Conservation (phyloP, 331 rosid genomes). For the Malus hybrid region DNA sequence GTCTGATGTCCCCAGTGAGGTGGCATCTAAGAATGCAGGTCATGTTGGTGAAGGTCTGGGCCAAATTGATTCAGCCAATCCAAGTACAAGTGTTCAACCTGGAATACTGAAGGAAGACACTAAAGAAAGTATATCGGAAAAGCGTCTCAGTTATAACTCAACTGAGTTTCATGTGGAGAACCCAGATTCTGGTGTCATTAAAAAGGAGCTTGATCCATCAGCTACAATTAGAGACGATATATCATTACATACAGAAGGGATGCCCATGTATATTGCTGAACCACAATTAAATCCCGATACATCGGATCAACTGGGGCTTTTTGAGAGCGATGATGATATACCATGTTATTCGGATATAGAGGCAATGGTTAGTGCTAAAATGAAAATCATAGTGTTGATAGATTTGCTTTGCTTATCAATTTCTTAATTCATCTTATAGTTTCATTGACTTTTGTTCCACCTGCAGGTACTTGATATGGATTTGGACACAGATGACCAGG, state of each 20-base stretch:
- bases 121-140: slow-evolving; percentile 18
- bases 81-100: slow-evolving; percentile 22
- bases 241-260: slow-evolving; percentile 30
- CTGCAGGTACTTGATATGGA: slow-evolving; percentile 95
- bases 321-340: slow-evolving; percentile 76
- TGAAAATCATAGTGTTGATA: slow-evolving; percentile 6
- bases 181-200: slow-evolving; percentile 31
- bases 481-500: slow-evolving; percentile 78
- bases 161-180: slow-evolving; percentile 30
- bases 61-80: slow-evolving; percentile 28
- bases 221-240: slow-evolving; percentile 36
- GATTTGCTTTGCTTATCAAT: neutral
- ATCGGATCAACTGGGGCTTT: slow-evolving; percentile 41
- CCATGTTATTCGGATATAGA: slow-evolving; percentile 88
- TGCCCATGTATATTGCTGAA: slow-evolving; percentile 29
- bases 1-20: slow-evolving; percentile 26
- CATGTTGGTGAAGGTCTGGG: slow-evolving; percentile 24
- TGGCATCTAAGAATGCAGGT: slow-evolving; percentile 31
- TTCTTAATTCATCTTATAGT: neutral
- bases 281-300: slow-evolving; percentile 27
- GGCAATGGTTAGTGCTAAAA: slow-evolving; percentile 64
- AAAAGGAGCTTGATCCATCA: slow-evolving; percentile 29
- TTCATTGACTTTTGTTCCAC: slow-evolving; percentile 7
- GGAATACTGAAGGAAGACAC: slow-evolving; percentile 32
- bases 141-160: slow-evolving; percentile 24